These are phyloP conservation scores for Kalaharituber pfeilii DNA, from an alignment of 2,329 filamentous ascomycete genomes.

Conservation along the genomic window DNA sequence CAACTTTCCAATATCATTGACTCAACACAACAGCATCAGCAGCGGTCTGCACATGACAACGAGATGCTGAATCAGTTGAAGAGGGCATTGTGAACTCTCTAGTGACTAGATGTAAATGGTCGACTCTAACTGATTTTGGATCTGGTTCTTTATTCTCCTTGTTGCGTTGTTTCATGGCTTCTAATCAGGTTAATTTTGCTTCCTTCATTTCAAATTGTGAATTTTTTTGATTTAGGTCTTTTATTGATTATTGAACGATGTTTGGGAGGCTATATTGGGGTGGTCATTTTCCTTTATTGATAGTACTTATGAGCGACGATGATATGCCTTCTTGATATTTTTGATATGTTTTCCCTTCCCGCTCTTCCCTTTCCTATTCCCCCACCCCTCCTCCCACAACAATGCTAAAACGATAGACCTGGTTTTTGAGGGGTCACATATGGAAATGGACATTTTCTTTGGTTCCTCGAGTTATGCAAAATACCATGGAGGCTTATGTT, in stretches of 20 bases:
- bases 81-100: conserved; percentile 16
- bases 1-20: conserved; percentile 21
- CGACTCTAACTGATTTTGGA: background rate
- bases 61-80: conserved; percentile 22
- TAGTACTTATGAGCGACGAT: background rate
- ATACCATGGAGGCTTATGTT: background rate
- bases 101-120: background rate
- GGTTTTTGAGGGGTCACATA: background rate
- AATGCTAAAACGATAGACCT: conserved; percentile 1
- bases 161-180: no score
- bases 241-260: conserved; percentile 5
- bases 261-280: background rate
- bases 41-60: conserved; percentile 20
- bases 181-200: background rate
- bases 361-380: no score
- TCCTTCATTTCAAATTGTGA: background rate
- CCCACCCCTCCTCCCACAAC: no score
- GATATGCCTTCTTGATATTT: background rate
- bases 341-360: no score
- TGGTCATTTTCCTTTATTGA: background rate
- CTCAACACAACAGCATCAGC: conserved; percentile 12
- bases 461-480: background rate
- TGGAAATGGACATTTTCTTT: conserved; percentile 1
- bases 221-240: conserved; percentile 11
- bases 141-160: background rate